A percentile compares a stretch with the other conserved stretches of the same genome.
Evolutionary conservation across 1,139 yeast species (phyloP).

Genomic region (Suhomyces atakaporum): DNA sequence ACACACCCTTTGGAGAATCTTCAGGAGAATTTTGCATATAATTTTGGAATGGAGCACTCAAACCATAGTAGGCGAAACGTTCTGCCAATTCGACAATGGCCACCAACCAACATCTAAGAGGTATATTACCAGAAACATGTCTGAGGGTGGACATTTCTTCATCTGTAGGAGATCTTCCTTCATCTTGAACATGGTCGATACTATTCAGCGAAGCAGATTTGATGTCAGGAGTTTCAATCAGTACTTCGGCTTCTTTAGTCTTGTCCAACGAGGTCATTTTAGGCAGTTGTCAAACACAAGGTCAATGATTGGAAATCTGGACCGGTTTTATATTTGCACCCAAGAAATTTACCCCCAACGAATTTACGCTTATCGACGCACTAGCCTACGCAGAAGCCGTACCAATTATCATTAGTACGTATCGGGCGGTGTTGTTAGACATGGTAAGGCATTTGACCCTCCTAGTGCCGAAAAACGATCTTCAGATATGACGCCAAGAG

Average conservation of each 20-base stretch:
- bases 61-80: conserved; percentile 27
- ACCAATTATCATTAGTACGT: not conserved
- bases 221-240: not conserved
- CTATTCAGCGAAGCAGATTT: not conserved
- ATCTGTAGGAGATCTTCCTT: conserved; percentile 21
- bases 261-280: not conserved
- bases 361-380: conserved; percentile 1
- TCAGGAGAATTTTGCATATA: conserved; percentile 60
- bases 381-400: too few species aligned
- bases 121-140: conserved; percentile 23
- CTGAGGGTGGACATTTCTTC: conserved; percentile 22
- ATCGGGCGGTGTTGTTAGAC: not conserved
- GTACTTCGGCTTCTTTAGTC: not conserved
- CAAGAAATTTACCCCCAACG: not conserved
- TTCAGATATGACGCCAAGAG: not conserved
- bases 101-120: conserved; percentile 27
- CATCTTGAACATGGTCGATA: conserved; percentile 7
- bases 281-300: not conserved
- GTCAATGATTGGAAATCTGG: not conserved
- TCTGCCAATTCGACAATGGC: conserved; percentile 26
- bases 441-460: not conserved
- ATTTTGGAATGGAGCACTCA: conserved; percentile 72
- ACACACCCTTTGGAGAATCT: conserved; percentile 59
- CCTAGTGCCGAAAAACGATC: not conserved
- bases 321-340: not conserved